These are phyloP conservation scores for Rhododendron kiyosumense DNA, from an alignment of 148 eudicot species.

Conservation along the genomic window DNA sequence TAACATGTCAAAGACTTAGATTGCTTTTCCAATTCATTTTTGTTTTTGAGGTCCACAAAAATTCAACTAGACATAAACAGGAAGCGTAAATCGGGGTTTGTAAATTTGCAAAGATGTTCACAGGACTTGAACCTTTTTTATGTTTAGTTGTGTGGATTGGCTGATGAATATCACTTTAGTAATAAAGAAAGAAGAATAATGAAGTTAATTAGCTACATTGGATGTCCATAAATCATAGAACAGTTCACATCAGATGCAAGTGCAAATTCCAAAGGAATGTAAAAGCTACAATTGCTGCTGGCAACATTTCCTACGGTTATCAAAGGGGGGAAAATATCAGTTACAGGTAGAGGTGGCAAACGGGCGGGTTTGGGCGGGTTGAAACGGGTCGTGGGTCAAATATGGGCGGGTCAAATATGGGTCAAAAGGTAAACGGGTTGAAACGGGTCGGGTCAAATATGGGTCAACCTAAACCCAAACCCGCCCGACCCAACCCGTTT, in stretches of 20 bases:
- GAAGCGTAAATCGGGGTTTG: neutral
- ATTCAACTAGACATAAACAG: neutral
- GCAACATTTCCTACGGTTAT: neutral
- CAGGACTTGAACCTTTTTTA: too few relatives aligned
- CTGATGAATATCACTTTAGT: neutral
- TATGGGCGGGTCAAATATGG: too few relatives aligned
- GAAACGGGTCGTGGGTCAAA: too few relatives aligned
- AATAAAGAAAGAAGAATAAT: neutral
- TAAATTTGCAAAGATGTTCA: neutral
- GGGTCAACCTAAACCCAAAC: too few relatives aligned
- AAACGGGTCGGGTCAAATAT: too few relatives aligned
- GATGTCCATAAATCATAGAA: too few relatives aligned
- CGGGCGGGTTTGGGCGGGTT: too few relatives aligned
- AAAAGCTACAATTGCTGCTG: neutral
- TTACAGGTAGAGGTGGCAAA: too few relatives aligned
- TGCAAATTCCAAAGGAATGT: neutral
- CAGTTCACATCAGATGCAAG: neutral
- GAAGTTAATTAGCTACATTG: neutral
- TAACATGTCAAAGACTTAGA: conserved; percentile 44
- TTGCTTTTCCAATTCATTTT: neutral
- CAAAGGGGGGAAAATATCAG: neutral
- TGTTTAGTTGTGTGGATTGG: neutral
- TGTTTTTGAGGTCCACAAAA: neutral
- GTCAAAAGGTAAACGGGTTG: too few relatives aligned
- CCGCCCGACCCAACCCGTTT: too few relatives aligned